Percentiles rank a stretch among this genome's conserved stretches.
These are phyloP conservation scores for Talaromyces verruculosus DNA, from an alignment of 2,329 filamentous ascomycete species.

Conservation along the genomic window DNA sequence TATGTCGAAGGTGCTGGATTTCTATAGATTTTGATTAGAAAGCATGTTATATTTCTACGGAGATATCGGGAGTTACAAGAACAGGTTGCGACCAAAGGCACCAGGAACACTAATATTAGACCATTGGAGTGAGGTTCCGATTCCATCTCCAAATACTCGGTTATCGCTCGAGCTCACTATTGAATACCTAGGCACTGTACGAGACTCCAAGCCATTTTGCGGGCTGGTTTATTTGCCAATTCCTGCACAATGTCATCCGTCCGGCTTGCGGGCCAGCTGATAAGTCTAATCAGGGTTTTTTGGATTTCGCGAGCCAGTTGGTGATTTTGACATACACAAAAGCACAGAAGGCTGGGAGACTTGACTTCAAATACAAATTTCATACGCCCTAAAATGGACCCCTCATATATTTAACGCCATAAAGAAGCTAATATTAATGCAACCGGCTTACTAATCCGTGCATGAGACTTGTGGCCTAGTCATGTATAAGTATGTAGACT, in stretches of 20 bases:
- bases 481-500: background rate
- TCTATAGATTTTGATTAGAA: background rate
- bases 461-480: background rate
- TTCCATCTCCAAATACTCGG: background rate
- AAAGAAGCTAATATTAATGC: background rate
- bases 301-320: background rate
- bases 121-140: background rate
- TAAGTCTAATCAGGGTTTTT: background rate
- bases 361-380: background rate
- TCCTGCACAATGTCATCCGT: too few relatives aligned
- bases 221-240: background rate
- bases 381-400: background rate
- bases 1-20: background rate
- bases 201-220: too few relatives aligned
- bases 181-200: background rate
- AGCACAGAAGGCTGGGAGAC: background rate
- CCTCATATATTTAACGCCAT: background rate
- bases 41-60: background rate
- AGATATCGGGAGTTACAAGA: background rate
- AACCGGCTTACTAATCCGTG: slow-evolving; percentile 6
- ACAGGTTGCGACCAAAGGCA: background rate
- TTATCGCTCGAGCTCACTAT: background rate
- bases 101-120: background rate
- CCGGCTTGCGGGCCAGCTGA: background rate
- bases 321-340: background rate